A percentile compares a stretch with the other conserved stretches of the same genome.
phyloP scores from a whole-genome alignment of 257 asterid species.

The Lithospermum erythrorhizon region DNA sequence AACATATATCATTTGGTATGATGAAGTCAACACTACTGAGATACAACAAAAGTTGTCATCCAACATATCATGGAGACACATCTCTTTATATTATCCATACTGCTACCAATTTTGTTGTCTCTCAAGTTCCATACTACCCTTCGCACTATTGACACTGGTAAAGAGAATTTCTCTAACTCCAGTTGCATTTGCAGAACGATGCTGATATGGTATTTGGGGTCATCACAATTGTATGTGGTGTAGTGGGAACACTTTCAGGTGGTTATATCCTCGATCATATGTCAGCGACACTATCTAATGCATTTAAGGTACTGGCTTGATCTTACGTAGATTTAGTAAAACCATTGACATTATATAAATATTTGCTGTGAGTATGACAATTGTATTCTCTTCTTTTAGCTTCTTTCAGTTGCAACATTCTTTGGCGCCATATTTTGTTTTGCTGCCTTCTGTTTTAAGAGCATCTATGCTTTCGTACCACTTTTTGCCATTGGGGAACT shows the following conservation, averaged over 20 bases:
- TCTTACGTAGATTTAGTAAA: background rate
- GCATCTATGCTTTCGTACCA: constrained; percentile 48
- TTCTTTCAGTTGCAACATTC: constrained; percentile 60
- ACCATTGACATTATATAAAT: background rate
- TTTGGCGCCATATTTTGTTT: constrained; percentile 71
- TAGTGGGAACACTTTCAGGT: constrained; percentile 88
- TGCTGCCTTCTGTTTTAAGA: constrained; percentile 71
- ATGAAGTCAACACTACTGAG: constrained; percentile 14
- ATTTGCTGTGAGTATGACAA: constrained; percentile 4
- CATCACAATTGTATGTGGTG: constrained; percentile 66
- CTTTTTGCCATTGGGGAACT: constrained; percentile 73
- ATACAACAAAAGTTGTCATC: too few species aligned
- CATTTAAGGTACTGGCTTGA: constrained; percentile 58
- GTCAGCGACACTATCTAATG: constrained; percentile 68
- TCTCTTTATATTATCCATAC: background rate
- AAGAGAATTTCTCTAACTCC: background rate
- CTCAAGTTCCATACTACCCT: background rate
- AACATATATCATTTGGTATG: constrained; percentile 85
- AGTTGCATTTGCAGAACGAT: constrained; percentile 34
- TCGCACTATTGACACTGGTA: background rate
- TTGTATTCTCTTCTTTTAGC: constrained; percentile 31
- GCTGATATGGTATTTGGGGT: constrained; percentile 92
- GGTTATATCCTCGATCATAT: constrained; percentile 65
- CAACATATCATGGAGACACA: background rate
- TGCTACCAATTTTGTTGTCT: background rate